Conservation (phyloP, 2,329 filamentous ascomycete species). For the Curvularia sp. region DNA sequence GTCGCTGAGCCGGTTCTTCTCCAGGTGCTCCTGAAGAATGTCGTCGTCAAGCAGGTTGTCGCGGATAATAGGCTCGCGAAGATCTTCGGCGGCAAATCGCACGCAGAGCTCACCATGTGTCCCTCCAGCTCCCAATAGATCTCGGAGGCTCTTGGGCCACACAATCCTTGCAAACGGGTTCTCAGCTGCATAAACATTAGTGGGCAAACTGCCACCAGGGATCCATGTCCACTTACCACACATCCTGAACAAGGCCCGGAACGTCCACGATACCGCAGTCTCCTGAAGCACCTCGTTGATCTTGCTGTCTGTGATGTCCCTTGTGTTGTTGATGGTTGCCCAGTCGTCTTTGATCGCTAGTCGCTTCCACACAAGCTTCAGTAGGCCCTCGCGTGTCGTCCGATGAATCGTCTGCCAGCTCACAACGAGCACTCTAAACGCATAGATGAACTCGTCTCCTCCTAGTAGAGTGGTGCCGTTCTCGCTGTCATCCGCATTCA, state of each 20-base stretch:
- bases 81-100: constrained; percentile 60
- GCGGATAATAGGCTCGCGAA: constrained; percentile 70
- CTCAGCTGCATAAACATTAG: constrained; percentile 24
- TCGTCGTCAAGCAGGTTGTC: constrained; percentile 78
- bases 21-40: constrained; percentile 67
- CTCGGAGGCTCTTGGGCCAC: constrained; percentile 30
- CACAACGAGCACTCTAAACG: constrained; percentile 65
- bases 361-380: constrained; percentile 83
- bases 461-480: constrained; percentile 53
- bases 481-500: constrained; percentile 61
- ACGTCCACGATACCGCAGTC: constrained; percentile 73
- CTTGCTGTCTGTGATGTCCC: constrained; percentile 73
- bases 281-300: constrained; percentile 64
- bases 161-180: constrained; percentile 23
- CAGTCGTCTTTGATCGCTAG: constrained; percentile 86
- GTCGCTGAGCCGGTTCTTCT: constrained; percentile 71
- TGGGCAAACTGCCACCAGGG: neutral
- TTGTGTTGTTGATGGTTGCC: constrained; percentile 78
- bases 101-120: constrained; percentile 66
- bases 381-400: constrained; percentile 55
- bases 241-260: constrained; percentile 67
- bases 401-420: constrained; percentile 60
- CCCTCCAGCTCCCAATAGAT: constrained; percentile 54
- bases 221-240: constrained; percentile 59
- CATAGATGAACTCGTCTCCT: constrained; percentile 73